Evolutionary conservation across 1,284 basidiomycete species (phyloP).

Genomic region (Trichosporon sp.): DNA sequence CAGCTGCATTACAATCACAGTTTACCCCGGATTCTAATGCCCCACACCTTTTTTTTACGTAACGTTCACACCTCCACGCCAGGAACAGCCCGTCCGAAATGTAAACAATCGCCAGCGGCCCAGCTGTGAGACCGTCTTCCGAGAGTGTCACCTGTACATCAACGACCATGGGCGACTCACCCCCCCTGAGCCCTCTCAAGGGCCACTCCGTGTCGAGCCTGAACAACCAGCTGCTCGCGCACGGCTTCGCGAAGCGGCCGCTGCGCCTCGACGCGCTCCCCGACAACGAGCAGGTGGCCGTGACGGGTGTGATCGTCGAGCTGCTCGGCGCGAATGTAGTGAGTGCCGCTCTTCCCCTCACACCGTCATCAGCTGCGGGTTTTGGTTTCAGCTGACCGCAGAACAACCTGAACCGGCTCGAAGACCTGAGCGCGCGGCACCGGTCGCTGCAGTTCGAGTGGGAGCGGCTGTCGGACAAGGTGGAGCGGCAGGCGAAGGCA

Average conservation of each 20-base stretch:
- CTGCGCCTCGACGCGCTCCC: slow-evolving; percentile 58
- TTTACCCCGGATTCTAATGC: background rate
- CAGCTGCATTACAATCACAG: background rate
- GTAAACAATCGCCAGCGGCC: background rate
- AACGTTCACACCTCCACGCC: background rate
- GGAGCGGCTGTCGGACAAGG: slow-evolving; percentile 66
- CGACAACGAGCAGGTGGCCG: slow-evolving; percentile 59
- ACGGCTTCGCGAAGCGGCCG: slow-evolving; percentile 66
- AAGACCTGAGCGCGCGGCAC: slow-evolving; percentile 68
- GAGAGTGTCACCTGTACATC: background rate
- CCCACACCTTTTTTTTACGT: background rate
- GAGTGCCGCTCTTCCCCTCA: slow-evolving; percentile 42
- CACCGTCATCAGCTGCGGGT: background rate
- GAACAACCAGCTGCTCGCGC: slow-evolving; percentile 70
- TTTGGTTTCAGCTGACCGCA: slow-evolving; percentile 18
- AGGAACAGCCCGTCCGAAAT: background rate
- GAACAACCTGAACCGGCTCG: slow-evolving; percentile 76
- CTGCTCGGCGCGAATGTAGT: slow-evolving; percentile 75
- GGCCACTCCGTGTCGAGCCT: slow-evolving; percentile 53
- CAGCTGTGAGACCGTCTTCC: too few relatives aligned
- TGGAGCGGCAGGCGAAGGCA: slow-evolving; percentile 13
- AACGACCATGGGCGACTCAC: background rate
- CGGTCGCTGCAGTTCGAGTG: slow-evolving; percentile 76
- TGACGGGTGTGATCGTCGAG: slow-evolving; percentile 69
- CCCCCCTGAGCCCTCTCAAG: background rate